Evolutionary conservation across 2,329 filamentous ascomycete species (phyloP).

Genomic region (Cladosporium cucumerinum): DNA sequence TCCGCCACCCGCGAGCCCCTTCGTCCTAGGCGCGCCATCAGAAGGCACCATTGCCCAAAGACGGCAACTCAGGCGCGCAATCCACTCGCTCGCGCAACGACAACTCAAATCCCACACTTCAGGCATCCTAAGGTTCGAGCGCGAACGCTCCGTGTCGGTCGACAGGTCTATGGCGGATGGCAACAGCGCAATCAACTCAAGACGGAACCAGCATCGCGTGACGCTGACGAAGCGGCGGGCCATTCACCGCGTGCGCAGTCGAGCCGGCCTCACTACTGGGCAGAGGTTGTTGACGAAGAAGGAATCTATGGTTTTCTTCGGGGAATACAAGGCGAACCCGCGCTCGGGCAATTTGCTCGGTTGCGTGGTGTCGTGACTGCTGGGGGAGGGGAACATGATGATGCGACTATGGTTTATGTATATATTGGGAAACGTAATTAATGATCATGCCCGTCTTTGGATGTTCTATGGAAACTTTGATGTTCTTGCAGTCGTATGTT

Average conservation of each 20-base stretch:
- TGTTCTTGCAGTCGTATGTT: background rate
- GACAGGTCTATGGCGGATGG: background rate
- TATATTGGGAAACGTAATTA: background rate
- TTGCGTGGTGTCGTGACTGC: conserved; percentile 5
- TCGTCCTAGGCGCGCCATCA: background rate
- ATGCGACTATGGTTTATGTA: background rate
- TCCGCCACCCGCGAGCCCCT: background rate
- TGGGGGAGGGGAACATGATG: background rate
- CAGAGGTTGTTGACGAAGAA: conserved; percentile 5
- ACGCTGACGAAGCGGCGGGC: background rate
- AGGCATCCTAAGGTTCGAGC: background rate
- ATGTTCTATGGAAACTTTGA: background rate
- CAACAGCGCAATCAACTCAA: background rate
- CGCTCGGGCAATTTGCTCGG: background rate
- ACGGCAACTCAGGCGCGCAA: background rate
- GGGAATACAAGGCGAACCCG: background rate
- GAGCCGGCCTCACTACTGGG: background rate
- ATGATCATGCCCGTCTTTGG: background rate
- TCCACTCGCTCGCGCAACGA: background rate
- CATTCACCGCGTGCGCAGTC: background rate
- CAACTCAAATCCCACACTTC: background rate
- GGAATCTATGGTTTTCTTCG: conserved; percentile 9
- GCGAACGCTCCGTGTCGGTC: background rate
- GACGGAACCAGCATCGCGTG: background rate
- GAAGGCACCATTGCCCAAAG: conserved; percentile 2